Evolutionary conservation across 2,329 filamentous ascomycete genomes (phyloP).

Genomic region (Cordyceps farinosa): DNA sequence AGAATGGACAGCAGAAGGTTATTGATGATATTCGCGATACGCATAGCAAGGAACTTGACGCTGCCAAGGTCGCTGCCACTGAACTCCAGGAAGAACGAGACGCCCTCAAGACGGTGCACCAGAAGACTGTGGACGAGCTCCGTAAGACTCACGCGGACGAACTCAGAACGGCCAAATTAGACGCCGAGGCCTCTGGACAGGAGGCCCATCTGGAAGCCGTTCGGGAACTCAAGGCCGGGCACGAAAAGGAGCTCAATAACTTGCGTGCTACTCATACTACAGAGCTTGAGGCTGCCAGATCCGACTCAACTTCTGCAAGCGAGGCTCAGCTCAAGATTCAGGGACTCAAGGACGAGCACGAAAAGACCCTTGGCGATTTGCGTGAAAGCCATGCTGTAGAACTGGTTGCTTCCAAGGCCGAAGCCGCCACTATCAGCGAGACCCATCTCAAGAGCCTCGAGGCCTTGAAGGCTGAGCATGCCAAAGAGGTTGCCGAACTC

Average conservation of each 20-base stretch:
- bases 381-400: slow-evolving; percentile 40
- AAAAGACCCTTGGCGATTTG: slow-evolving; percentile 44
- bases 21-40: slow-evolving; percentile 40
- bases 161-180: slow-evolving; percentile 42
- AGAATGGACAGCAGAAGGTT: slow-evolving; percentile 47
- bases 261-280: slow-evolving; percentile 38
- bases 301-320: slow-evolving; percentile 19
- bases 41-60: slow-evolving; percentile 1
- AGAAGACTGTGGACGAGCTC: slow-evolving; percentile 44
- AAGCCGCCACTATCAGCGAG: neutral
- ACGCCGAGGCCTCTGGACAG: slow-evolving; percentile 18
- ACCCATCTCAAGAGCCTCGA: neutral
- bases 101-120: slow-evolving; percentile 52
- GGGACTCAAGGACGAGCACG: slow-evolving; percentile 44
- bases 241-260: slow-evolving; percentile 47
- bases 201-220: neutral
- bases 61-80: neutral
- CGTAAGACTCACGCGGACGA: slow-evolving; percentile 40
- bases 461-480: slow-evolving; percentile 4
- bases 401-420: slow-evolving; percentile 40
- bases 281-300: slow-evolving; percentile 41
- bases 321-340: neutral
- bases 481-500: slow-evolving; percentile 27
- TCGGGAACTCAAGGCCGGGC: slow-evolving; percentile 39
- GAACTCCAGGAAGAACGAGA: slow-evolving; percentile 31